phyloP scores from a whole-genome alignment of 805 yeast genomes.

The Scheffersomyces amazonensis region DNA sequence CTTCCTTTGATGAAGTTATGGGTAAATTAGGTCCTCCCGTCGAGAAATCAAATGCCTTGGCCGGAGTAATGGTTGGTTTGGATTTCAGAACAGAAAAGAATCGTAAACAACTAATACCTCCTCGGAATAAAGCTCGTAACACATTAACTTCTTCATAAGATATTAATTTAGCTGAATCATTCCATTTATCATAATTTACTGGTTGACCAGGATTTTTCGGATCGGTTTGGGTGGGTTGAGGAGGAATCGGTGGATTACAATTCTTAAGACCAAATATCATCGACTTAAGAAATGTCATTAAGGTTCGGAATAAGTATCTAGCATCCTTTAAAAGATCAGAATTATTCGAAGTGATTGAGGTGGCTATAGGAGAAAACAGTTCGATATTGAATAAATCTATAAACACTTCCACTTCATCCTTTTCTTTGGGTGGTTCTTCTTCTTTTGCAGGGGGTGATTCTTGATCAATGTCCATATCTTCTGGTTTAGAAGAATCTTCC shows the following conservation, averaged over 20 bases:
- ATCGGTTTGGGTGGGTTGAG: slow-evolving; percentile 39
- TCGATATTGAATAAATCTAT: slow-evolving; percentile 35
- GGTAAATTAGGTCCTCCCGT: slow-evolving; percentile 81
- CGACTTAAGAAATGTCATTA: slow-evolving; percentile 87
- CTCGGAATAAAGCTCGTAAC: slow-evolving; percentile 73
- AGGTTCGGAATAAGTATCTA: slow-evolving; percentile 78
- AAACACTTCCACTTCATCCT: slow-evolving; percentile 6
- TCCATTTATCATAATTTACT: slow-evolving; percentile 60
- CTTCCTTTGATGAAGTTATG: slow-evolving; percentile 85
- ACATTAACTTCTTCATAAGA: slow-evolving; percentile 80
- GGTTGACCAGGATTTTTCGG: slow-evolving; percentile 44
- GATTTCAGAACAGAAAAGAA: slow-evolving; percentile 67
- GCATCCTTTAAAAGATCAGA: slow-evolving; percentile 84
- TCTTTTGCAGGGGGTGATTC: slow-evolving; percentile 3
- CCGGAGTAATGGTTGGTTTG: slow-evolving; percentile 20
- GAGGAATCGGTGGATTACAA: slow-evolving; percentile 75
- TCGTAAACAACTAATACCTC: slow-evolving; percentile 76
- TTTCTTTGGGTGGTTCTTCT: slow-evolving; percentile 2
- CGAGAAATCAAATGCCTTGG: slow-evolving; percentile 52
- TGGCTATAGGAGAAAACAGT: slow-evolving; percentile 54
- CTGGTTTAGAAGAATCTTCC: slow-evolving; percentile 16
- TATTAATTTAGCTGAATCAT: slow-evolving; percentile 79
- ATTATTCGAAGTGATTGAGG: slow-evolving; percentile 45
- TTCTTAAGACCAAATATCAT: slow-evolving; percentile 84
- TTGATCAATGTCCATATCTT: slow-evolving; percentile 9